A percentile compares a stretch with the other conserved stretches of the same genome.
These are phyloP conservation scores for Whalleya microplaca DNA, from an alignment of 2,329 filamentous ascomycete species.

Conservation along the genomic window DNA sequence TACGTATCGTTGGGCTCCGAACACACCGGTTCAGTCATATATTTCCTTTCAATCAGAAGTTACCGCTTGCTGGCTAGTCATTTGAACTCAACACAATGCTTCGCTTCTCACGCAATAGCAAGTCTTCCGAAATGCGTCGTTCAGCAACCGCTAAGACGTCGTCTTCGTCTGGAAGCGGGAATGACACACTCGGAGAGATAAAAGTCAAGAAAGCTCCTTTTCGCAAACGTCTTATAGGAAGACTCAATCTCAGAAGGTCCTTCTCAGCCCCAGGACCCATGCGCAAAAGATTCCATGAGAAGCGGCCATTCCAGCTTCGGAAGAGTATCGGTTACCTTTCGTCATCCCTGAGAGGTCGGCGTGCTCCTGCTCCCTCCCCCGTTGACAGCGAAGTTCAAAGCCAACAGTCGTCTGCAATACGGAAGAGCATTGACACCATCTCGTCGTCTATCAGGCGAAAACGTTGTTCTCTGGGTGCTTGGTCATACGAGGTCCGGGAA, in stretches of 20 bases:
- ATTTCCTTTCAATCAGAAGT: background rate
- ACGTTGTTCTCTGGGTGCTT: conserved; percentile 13
- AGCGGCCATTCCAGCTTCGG: conserved; percentile 6
- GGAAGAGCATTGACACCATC: conserved; percentile 30
- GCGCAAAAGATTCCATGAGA: background rate
- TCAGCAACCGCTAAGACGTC: background rate
- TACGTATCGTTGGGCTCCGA: background rate
- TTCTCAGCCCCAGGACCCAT: background rate
- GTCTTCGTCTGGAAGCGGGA: background rate
- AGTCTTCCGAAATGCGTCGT: background rate
- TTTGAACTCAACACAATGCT: background rate
- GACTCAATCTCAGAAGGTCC: conserved; percentile 8
- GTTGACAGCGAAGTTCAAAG: background rate
- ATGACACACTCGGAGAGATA: background rate
- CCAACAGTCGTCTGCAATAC: conserved; percentile 10
- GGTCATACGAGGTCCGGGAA: conserved; percentile 3
- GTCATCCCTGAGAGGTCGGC: conserved; percentile 14
- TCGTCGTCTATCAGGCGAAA: conserved; percentile 25
- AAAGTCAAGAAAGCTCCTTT: conserved; percentile 3
- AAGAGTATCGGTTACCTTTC: conserved; percentile 19
- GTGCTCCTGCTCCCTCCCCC: conserved; percentile 1
- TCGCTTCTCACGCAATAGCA: background rate
- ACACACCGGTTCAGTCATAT: background rate
- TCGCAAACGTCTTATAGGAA: conserved; percentile 10
- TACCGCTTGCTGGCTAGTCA: background rate